These are phyloP conservation scores for Zygnema cylindricum DNA, from an alignment of 139 green algal genomes.

Conservation along the genomic window DNA sequence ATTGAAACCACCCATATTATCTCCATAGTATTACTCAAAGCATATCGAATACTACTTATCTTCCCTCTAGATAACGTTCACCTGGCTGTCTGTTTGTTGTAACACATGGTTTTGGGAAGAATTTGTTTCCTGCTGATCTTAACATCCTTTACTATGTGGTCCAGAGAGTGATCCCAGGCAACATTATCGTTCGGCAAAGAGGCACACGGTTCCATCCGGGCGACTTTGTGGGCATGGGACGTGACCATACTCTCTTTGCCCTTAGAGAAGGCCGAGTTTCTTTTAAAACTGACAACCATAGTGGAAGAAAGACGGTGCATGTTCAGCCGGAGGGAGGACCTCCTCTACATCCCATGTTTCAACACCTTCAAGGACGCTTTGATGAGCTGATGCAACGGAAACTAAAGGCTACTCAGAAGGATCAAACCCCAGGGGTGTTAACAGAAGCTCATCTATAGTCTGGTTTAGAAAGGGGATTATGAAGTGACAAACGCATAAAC, in stretches of 20 bases:
- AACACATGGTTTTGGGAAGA: no score
- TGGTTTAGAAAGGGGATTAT: no score
- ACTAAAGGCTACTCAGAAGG: not conserved
- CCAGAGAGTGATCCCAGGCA: slow-evolving; percentile 74
- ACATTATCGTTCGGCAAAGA: slow-evolving; percentile 92
- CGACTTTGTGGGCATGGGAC: slow-evolving; percentile 82
- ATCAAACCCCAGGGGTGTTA: no score
- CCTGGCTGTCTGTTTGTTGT: no score
- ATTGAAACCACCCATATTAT: no score
- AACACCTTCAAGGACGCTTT: slow-evolving; percentile 8
- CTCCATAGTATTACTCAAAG: no score
- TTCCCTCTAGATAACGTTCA: no score
- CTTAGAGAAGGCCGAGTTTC: slow-evolving; percentile 76
- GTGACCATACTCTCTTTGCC: slow-evolving; percentile 90
- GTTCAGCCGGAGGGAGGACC: slow-evolving; percentile 44
- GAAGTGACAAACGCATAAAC: no score
- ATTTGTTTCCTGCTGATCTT: no score
- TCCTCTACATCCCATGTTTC: slow-evolving; percentile 52
- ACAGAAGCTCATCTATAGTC: no score
- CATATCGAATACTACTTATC: no score
- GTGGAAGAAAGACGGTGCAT: slow-evolving; percentile 32
- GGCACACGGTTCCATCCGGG: slow-evolving; percentile 89
- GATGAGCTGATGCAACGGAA: slow-evolving; percentile 19
- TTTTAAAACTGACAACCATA: slow-evolving; percentile 66
- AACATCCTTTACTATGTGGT: not conserved